A percentile compares a stretch with the other conserved stretches of the same genome.
phyloP scores from a whole-genome alignment of 331 rosid genomes.

The Quercus tomentella region DNA sequence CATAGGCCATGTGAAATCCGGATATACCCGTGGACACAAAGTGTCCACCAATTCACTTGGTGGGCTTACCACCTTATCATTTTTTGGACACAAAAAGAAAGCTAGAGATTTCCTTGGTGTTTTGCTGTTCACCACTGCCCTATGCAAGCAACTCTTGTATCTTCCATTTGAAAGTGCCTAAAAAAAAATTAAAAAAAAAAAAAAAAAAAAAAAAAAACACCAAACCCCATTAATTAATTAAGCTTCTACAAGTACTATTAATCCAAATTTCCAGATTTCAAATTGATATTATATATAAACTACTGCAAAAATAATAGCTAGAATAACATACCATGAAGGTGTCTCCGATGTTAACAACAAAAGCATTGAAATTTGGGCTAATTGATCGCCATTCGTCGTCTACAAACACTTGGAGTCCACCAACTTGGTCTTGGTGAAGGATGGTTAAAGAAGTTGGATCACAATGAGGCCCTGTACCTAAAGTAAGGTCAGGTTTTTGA shows the following conservation, averaged over 20 bases:
- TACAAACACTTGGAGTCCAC: constrained; percentile 85
- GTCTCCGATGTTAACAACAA: constrained; percentile 96
- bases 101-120: constrained; percentile 77
- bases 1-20: constrained; percentile 91
- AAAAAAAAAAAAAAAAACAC: neutral
- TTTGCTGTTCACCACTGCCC: constrained; percentile 86
- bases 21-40: constrained; percentile 49
- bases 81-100: constrained; percentile 75
- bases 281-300: neutral
- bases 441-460: constrained; percentile 94
- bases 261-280: neutral
- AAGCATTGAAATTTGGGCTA: constrained; percentile 64
- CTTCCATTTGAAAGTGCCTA: constrained; percentile 93
- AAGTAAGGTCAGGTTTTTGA: constrained; percentile 71
- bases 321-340: constrained; percentile 75
- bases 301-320: neutral
- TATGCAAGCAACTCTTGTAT: constrained; percentile 85
- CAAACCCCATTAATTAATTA: neutral
- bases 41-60: constrained; percentile 68
- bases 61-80: constrained; percentile 71
- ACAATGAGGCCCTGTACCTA: constrained; percentile 97
- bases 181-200: neutral
- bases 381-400: constrained; percentile 78
- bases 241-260: neutral
- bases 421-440: constrained; percentile 88